Conservation (phyloP, 129 eudicot species). For the Kitagawia praeruptora region DNA sequence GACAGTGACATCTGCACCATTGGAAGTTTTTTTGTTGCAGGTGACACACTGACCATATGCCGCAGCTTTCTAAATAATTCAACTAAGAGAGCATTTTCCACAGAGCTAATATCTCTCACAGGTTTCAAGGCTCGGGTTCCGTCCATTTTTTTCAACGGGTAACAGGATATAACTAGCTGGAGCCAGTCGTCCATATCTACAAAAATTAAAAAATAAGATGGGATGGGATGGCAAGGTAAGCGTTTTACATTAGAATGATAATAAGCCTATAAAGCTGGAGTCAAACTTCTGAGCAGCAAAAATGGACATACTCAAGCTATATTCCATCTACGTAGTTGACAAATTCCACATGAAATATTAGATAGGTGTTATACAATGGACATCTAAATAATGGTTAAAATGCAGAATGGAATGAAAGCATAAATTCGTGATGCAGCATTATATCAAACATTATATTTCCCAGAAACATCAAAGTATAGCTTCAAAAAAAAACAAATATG, state of each 20-base stretch:
- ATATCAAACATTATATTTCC: background rate
- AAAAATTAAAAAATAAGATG: background rate
- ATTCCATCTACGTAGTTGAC: background rate
- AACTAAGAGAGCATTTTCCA: conserved; percentile 50
- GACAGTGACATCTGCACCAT: conserved; percentile 56
- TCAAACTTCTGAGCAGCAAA: background rate
- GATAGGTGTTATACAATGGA: background rate
- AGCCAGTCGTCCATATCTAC: conserved; percentile 86
- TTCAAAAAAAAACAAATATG: background rate
- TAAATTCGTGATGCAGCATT: background rate
- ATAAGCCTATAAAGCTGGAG: background rate
- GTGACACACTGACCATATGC: conserved; percentile 27
- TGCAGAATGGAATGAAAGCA: background rate
- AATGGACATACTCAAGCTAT: background rate
- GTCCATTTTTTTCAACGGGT: conserved; percentile 42
- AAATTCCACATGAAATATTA: background rate
- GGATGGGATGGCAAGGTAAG: background rate
- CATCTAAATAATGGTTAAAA: background rate
- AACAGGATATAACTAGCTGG: conserved; percentile 72
- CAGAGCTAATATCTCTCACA: conserved; percentile 41
- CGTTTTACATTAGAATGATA: too few relatives aligned
- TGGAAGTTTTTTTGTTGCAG: conserved; percentile 52
- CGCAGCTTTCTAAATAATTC: conserved; percentile 67
- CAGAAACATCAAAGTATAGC: background rate
- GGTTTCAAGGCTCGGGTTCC: conserved; percentile 33